phyloP scores from a whole-genome alignment of 495 filamentous ascomycete genomes.

The Aspergillus nanangensis region DNA sequence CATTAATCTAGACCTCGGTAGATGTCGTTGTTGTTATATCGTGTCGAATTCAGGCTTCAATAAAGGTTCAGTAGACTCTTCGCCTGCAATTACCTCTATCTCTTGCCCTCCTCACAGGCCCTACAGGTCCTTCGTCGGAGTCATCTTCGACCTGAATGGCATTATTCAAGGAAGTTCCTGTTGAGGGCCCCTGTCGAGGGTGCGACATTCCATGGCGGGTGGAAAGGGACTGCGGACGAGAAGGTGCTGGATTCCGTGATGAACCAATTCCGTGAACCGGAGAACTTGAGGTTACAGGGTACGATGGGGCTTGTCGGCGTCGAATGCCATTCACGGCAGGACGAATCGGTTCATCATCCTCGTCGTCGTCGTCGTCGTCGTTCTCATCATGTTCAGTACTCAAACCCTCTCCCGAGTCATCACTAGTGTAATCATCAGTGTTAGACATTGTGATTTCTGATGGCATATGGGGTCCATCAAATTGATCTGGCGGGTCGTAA shows the following conservation, averaged over 20 bases:
- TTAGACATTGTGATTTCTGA: constrained; percentile 9
- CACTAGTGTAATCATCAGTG: neutral
- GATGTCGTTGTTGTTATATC: too few species aligned
- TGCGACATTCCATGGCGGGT: neutral
- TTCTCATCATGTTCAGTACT: constrained; percentile 5
- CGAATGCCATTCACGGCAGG: constrained; percentile 14
- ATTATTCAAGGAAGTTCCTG: constrained; percentile 15
- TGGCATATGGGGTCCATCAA: constrained; percentile 7
- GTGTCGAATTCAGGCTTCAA: too few species aligned
- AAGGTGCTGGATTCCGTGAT: too few species aligned
- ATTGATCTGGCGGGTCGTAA: constrained; percentile 6
- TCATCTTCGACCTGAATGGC: constrained; percentile 26
- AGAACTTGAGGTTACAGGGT: constrained; percentile 11
- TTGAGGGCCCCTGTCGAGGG: neutral
- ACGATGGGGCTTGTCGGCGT: constrained; percentile 10
- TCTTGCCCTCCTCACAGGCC: constrained; percentile 21
- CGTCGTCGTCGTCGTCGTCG: constrained; percentile 13
- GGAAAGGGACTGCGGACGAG: too few species aligned
- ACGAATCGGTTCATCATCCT: constrained; percentile 24
- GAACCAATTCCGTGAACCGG: too few species aligned
- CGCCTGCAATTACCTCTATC: constrained; percentile 8
- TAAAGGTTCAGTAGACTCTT: neutral
- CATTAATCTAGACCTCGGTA: neutral
- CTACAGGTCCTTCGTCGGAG: constrained; percentile 33
- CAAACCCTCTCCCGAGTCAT: neutral